Evolutionary conservation across 495 filamentous ascomycete genomes (phyloP).

Genomic region (Podospora comata): DNA sequence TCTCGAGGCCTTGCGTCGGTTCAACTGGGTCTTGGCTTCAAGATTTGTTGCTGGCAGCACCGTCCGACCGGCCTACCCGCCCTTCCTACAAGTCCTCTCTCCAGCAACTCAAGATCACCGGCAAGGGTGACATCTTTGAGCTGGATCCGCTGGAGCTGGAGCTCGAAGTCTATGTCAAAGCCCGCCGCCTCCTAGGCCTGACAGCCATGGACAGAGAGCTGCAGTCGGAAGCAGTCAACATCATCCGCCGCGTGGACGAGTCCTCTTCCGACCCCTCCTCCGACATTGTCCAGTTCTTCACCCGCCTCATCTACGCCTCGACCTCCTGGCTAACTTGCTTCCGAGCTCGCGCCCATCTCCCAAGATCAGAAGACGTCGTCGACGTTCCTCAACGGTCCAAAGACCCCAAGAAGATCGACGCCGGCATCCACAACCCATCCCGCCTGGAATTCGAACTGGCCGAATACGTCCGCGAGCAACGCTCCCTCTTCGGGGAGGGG

Average conservation of each 20-base stretch:
- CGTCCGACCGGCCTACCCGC: background rate
- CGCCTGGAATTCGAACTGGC: conserved; percentile 60
- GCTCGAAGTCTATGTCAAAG: conserved; percentile 48
- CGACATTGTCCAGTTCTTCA: conserved; percentile 46
- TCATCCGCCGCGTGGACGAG: conserved; percentile 49
- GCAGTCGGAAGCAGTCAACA: conserved; percentile 49
- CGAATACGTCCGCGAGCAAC: conserved; percentile 51
- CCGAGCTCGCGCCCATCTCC: conserved; percentile 47
- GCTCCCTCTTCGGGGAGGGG: conserved; percentile 44
- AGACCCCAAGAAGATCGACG: conserved; percentile 51
- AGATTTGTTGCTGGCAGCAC: conserved; percentile 44
- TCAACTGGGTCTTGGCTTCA: conserved; percentile 49
- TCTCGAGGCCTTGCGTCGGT: conserved; percentile 27
- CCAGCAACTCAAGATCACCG: conserved; percentile 43
- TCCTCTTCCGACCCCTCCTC: conserved; percentile 44
- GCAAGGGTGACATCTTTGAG: conserved; percentile 48
- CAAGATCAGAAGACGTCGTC: conserved; percentile 47
- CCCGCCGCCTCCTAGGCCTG: conserved; percentile 48
- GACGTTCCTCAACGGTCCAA: conserved; percentile 45
- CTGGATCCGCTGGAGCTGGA: conserved; percentile 46
- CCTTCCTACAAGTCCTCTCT: conserved; percentile 14
- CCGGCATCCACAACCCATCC: conserved; percentile 50
- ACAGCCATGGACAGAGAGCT: conserved; percentile 53
- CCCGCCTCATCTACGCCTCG: conserved; percentile 43
- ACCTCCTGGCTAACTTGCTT: conserved; percentile 48